phyloP scores from a whole-genome alignment of 192 early-diverging fungal species.

The Hyaloraphidium curvatum region DNA sequence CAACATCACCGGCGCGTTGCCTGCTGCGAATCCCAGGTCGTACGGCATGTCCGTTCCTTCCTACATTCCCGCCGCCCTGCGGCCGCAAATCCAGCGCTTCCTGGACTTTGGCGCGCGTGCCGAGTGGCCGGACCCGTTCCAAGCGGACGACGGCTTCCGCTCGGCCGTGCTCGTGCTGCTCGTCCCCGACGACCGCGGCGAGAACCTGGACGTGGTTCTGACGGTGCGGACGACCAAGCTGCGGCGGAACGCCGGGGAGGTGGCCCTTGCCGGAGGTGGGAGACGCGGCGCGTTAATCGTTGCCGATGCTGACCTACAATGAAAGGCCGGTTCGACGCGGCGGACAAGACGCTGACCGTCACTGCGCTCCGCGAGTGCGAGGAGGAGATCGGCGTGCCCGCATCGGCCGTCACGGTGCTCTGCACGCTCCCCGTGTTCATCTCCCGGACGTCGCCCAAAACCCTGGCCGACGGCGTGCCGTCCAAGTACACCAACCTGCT shows the following conservation, averaged over 20 bases:
- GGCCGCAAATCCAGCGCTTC: too few relatives aligned
- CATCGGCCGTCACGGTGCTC: neutral
- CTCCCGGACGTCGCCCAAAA: too few relatives aligned
- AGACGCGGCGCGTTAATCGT: neutral
- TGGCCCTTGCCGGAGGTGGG: neutral
- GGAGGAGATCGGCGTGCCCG: neutral
- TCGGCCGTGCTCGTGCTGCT: neutral
- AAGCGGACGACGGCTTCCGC: neutral
- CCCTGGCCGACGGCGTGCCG: too few relatives aligned
- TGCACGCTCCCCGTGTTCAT: neutral
- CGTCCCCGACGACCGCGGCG: neutral
- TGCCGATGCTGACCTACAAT: too few relatives aligned
- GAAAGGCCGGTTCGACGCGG: constrained; percentile 1
- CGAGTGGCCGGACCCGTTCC: constrained; percentile 2
- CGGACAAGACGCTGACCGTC: neutral
- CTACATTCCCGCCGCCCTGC: too few relatives aligned
- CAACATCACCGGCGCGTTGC: too few relatives aligned
- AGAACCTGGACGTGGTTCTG: neutral
- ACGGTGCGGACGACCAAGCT: constrained; percentile 2
- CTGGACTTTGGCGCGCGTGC: too few relatives aligned
- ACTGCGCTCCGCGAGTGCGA: neutral
- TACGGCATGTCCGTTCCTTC: too few relatives aligned
- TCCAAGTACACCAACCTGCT: neutral
- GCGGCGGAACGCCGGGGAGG: neutral
- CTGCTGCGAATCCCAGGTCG: too few relatives aligned